Base-by-base conservation (phyloP, 306 rosid genomes). In the Quercus wislizeni region DNA sequence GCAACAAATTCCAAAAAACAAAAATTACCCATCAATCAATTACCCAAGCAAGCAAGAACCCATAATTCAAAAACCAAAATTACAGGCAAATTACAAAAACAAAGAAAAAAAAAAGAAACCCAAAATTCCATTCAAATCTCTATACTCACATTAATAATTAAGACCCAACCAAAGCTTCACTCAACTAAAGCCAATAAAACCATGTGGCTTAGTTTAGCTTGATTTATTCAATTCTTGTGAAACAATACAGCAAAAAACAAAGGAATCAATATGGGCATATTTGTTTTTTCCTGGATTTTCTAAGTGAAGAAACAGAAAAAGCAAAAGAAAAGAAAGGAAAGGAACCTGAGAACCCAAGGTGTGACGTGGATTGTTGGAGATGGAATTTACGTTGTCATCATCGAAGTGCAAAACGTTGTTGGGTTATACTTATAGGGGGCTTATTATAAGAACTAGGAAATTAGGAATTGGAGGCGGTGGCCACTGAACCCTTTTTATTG, bases 371-470 rank as follows among this genome's bases (percentile, higher is more conserved):
- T 30, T 72, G 49, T 74, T 49, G 9, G 79, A 75, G 4, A 12
- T 73, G 57, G 71, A 69, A 23, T 43, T 41, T 41, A 64, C 85
- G 55, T 74, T 49, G 91, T 82, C 90, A 76, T 65, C 80, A 88
- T 88, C 92, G 89, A 76, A 73, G 55, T 28, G 31, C 63, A 25
- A 35, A 55, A 74, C 78, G 38, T 67, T 59, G 56, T 27, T 58
- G 31, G 78, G 55, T 41, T 68, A 5, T 27, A 27, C 28, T 27
- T 27, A 31, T 41, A 14, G 81, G 73, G 21, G 57, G 25, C 65
- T 38, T 7, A 5, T 33, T 1, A 38, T 1, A 38, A 38, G 11
- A 7, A 38, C 43, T 38, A 7, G 43, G 43, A 38, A 6, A 28
- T 3, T 35, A 35, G 41, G 38, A 33, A 23, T 23, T 23, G 23